Evolutionary conservation across 441 rosid genomes (phyloP).

Genomic region (Erysimum cheiri): DNA sequence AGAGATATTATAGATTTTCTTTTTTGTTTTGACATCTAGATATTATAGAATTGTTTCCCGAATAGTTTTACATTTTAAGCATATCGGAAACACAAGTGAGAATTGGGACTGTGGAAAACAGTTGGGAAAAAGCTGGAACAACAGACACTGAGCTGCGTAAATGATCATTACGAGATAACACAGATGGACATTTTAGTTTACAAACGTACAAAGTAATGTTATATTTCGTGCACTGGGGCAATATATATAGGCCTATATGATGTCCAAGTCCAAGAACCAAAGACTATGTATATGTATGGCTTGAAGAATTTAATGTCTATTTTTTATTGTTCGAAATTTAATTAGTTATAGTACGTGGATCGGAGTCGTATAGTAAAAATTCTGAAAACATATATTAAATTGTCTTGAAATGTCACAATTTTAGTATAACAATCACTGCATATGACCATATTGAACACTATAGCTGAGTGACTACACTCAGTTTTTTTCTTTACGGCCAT

Average conservation of each 20-base stretch:
- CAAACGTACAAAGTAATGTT: not conserved
- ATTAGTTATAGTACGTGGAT: not conserved
- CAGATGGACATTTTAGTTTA: not conserved
- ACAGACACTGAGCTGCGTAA: not conserved
- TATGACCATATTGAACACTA: conserved; percentile 33
- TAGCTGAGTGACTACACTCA: conserved; percentile 29
- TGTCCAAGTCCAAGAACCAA: not conserved
- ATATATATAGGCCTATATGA: not conserved
- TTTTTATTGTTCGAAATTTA: not conserved
- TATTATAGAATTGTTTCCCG: not conserved
- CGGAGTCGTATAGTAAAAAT: conserved; percentile 4
- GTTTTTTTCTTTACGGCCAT: conserved; percentile 26
- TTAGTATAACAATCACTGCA: conserved; percentile 22
- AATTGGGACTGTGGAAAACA: not conserved
- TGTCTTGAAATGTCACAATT: conserved; percentile 11
- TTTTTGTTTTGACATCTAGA: not conserved
- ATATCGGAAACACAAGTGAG: not conserved
- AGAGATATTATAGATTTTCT: too few species aligned
- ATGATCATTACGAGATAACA: not conserved
- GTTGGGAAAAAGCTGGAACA: not conserved
- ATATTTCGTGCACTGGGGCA: not conserved
- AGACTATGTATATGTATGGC: conserved; percentile 3
- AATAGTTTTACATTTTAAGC: not conserved
- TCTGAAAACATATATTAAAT: conserved; percentile 5
- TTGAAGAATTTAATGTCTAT: conserved; percentile 5